Base-by-base conservation (phyloP, 169 alveolate genomes). In the Plasmodium malariae region DNA sequence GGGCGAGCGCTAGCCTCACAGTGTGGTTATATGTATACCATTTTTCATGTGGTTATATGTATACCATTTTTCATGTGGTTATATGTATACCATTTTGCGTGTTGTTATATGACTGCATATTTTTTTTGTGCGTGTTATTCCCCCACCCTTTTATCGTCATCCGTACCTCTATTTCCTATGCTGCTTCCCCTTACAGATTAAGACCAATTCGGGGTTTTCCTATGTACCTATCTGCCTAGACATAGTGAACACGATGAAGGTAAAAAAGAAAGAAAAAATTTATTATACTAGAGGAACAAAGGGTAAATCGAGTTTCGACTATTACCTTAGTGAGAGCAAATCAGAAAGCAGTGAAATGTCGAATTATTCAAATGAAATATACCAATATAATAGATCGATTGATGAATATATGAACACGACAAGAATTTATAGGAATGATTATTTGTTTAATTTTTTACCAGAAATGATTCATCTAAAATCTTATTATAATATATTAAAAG, bases 221-320 rank as follows among this genome's bases (percentile, higher is more conserved):
- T 51, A 83, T 32, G 91, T 83, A 2, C 91, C 91, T 26, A 83
- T 83, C 2, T 83, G 91, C 55, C 83, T 83, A 3, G 83, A 83
- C 19, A 83, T 83, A 37, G 69, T 83, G 28, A 83, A 83, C 49
- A 51, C 85, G 1, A 36, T 21, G 45, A 83, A 83, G 30, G 91
- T 67, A 70, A 83, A 83, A 19, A 83, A 83, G 30, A 67, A 37
- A 43, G 91, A 83, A 59, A 83, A 83, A 54, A 67, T 83, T 12
- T 62, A 83, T 40, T 83, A 83, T 34, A 40, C 73, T 2, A 54
- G 83, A 37, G 91, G 91, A 5, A 55, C 45, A 21, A 19, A 19
- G 0, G 54, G 9, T 14, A 32, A 51, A 45, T 7, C 85, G 3
- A 83, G 70, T 30, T 26, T 37, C 6, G 21, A 43, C 19, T 54